Conservation (phyloP, 805 yeast genomes). For the Candida chauliodis region DNA sequence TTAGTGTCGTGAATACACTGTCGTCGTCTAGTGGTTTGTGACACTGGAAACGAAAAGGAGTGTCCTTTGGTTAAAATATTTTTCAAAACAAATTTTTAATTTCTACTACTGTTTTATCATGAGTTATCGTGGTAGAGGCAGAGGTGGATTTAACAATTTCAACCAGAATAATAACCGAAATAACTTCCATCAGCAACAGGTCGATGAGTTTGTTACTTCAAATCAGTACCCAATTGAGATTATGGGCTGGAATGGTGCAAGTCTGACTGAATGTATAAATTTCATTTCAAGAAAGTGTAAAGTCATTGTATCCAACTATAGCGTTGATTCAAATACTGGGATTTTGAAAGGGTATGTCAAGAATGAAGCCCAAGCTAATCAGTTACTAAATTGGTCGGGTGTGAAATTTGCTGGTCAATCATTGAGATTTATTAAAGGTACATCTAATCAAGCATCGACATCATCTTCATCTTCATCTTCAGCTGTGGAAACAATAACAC, state of each 20-base stretch:
- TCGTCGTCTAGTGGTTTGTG: too few species aligned
- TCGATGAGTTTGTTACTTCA: slow-evolving; percentile 25
- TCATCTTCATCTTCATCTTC: slow-evolving; percentile 10
- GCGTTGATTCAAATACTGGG: slow-evolving; percentile 47
- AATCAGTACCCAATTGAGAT: slow-evolving; percentile 55
- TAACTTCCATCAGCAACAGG: slow-evolving; percentile 17
- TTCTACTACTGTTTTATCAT: slow-evolving; percentile 11
- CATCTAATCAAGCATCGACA: slow-evolving; percentile 7
- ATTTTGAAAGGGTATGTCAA: slow-evolving; percentile 59
- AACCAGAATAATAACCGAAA: slow-evolving; percentile 11
- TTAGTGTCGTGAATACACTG: too few species aligned
- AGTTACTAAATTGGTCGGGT: slow-evolving; percentile 64
- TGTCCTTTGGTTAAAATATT: too few species aligned
- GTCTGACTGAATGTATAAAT: slow-evolving; percentile 60
- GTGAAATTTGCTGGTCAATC: slow-evolving; percentile 74
- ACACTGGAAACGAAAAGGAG: too few species aligned
- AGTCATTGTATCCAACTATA: slow-evolving; percentile 50
- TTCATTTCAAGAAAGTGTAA: slow-evolving; percentile 69
- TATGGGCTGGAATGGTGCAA: slow-evolving; percentile 79
- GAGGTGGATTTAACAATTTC: slow-evolving; percentile 22
- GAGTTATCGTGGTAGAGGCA: slow-evolving; percentile 39
- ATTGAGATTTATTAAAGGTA: slow-evolving; percentile 47
- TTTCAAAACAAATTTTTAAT: slow-evolving; percentile 1
- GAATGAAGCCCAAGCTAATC: slow-evolving; percentile 52
- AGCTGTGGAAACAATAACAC: slow-evolving; percentile 61